Evolutionary conservation across 2,329 filamentous ascomycete species (phyloP).

Genomic region (Orbilia brochopaga): DNA sequence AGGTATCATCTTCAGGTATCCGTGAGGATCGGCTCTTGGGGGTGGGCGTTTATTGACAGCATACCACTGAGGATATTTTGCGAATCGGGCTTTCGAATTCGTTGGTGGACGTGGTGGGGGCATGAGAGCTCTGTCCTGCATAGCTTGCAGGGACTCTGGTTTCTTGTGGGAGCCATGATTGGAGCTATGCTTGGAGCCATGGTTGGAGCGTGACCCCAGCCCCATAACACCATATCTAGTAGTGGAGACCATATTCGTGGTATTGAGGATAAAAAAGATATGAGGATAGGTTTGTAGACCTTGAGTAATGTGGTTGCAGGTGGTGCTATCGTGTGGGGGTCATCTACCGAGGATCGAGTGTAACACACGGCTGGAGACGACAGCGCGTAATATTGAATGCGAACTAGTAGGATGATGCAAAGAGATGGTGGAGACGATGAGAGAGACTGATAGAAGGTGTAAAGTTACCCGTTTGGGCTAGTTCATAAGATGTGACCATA

Average conservation of each 20-base stretch:
- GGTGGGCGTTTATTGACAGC: constrained; percentile 14
- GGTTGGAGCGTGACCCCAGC: too few relatives aligned
- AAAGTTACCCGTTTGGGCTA: not conserved
- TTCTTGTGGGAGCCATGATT: constrained; percentile 2
- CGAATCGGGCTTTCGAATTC: not conserved
- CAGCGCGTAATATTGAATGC: too few relatives aligned
- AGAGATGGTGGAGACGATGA: too few relatives aligned
- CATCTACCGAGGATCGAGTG: too few relatives aligned
- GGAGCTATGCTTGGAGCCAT: not conserved
- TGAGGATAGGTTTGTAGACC: too few relatives aligned
- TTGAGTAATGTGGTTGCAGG: too few relatives aligned
- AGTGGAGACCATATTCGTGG: not conserved
- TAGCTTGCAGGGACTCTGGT: not conserved
- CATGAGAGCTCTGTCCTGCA: not conserved
- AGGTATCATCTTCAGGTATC: constrained; percentile 25
- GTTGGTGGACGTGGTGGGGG: not conserved
- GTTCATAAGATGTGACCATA: too few relatives aligned
- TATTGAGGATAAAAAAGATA: not conserved
- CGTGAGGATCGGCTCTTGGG: not conserved
- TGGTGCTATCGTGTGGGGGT: too few relatives aligned
- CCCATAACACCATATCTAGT: not conserved
- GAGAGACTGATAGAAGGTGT: not conserved
- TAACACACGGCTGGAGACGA: too few relatives aligned
- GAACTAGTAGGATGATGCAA: too few relatives aligned
- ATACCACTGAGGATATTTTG: constrained; percentile 25